Evolutionary conservation across 73 alveolate genomes (phyloP), one percentile per base, ranked within the genome.

Genomic region (Paramecium caudatum): DNA sequence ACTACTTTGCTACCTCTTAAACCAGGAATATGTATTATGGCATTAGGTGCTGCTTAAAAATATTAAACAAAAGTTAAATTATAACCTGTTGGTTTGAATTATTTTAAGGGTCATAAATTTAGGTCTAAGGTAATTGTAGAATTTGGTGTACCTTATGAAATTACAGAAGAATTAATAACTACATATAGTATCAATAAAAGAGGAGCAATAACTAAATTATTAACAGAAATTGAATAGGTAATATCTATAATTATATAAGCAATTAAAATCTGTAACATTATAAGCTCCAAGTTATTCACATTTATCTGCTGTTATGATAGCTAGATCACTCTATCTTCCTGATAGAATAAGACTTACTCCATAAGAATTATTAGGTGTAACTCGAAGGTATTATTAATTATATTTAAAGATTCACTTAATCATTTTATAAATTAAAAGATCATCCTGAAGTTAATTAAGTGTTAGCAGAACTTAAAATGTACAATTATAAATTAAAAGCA

Each of bases 1-100:
- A 87, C 99, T 6, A 96, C 95, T 25, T 82, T 97, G 43, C 90
- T 98, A 50, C 99, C 98, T 37, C 90, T 98, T 7, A 98, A 98
- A 63, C 99, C 99, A 41, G 99, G 99, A 43, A 98, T 98, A 9
- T 96, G 98, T 16, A 90, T 97, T 46, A 96, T 97, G 96, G 98
- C 99, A 17, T 81, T 98, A 25, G 99, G 99, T 21, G 99, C 99
- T 7, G 95, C 96, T 98, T 96, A 96, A 48, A 95, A 96, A 85
- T 94, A 95, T 90, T 93, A 95, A 50, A 90, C 91, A 30, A 85
- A 93, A 90, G 97, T 97, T 23, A 91, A 96, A 46, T 87, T 98
- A 17, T 88, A 94, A 65, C 95, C 99, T 5, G 95, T 98, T 82
- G 99, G 99, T 17, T 93, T 98, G 16, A 96, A 97, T 25, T 98